Evolutionary conservation across 2,329 filamentous ascomycete genomes (phyloP).

Genomic region (Diaporthe sp.): DNA sequence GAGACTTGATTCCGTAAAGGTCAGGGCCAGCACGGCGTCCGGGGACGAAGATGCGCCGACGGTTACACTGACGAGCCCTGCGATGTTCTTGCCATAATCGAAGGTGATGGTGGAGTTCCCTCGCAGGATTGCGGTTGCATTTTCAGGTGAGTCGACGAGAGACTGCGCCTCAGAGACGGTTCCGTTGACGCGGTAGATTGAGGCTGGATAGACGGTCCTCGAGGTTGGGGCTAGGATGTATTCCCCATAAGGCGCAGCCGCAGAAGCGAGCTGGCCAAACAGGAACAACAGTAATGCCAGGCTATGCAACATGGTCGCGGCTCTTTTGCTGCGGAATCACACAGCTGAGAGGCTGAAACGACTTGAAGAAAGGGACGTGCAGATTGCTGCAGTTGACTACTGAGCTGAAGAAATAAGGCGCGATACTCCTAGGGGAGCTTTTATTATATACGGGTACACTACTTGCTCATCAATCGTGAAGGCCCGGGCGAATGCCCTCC

Average conservation of each 20-base stretch:
- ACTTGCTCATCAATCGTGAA: background rate
- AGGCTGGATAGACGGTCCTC: slow-evolving; percentile 40
- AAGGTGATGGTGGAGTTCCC: slow-evolving; percentile 52
- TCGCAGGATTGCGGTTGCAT: slow-evolving; percentile 18
- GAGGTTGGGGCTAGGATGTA: slow-evolving; percentile 44
- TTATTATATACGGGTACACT: background rate
- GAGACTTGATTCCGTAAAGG: slow-evolving; percentile 55
- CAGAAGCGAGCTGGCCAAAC: slow-evolving; percentile 8
- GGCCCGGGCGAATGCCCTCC: slow-evolving; percentile 3
- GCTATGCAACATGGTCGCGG: slow-evolving; percentile 1
- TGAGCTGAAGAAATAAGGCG: background rate
- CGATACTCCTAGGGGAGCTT: background rate
- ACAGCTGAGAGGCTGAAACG: background rate
- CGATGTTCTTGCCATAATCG: slow-evolving; percentile 56
- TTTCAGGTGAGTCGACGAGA: slow-evolving; percentile 42
- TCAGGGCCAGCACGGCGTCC: slow-evolving; percentile 52
- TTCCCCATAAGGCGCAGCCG: slow-evolving; percentile 38
- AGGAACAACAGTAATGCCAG: background rate
- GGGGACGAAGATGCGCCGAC: slow-evolving; percentile 45
- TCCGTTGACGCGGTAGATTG: slow-evolving; percentile 41
- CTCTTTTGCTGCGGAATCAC: background rate
- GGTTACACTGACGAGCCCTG: slow-evolving; percentile 52
- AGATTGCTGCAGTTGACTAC: background rate
- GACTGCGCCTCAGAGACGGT: slow-evolving; percentile 40
- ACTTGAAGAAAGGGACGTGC: background rate